Percentiles rank a stretch among this genome's conserved stretches.
These are phyloP conservation scores for Lumnitzera littorea DNA, from an alignment of 345 rosid species.

Conservation along the genomic window DNA sequence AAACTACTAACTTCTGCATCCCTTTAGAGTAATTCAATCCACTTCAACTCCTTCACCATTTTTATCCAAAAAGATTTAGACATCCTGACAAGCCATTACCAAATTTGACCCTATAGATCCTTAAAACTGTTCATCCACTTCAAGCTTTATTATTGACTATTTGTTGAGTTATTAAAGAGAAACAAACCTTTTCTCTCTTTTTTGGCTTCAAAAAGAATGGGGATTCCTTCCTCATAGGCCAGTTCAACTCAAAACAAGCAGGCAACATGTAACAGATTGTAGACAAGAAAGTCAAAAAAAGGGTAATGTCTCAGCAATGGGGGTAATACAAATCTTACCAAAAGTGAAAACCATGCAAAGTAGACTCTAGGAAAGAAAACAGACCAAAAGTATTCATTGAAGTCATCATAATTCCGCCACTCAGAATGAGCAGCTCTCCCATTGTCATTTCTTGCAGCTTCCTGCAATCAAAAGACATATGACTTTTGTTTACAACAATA, in stretches of 20 bases:
- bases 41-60: no score
- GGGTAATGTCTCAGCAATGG: background rate
- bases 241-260: constrained; percentile 77
- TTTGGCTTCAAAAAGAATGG: constrained; percentile 45
- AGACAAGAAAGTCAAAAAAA: constrained; percentile 9
- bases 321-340: background rate
- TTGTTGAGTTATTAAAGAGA: background rate
- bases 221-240: constrained; percentile 70
- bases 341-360: constrained; percentile 4
- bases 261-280: constrained; percentile 55
- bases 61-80: no score
- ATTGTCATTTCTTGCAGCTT: constrained; percentile 58
- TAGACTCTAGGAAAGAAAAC: constrained; percentile 16
- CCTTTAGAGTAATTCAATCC: no score
- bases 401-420: constrained; percentile 99
- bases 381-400: constrained; percentile 97
- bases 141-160: no score
- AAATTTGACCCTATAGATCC: background rate
- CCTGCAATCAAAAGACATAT: constrained; percentile 29
- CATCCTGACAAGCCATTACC: background rate
- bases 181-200: constrained; percentile 70
- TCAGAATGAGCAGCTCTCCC: constrained; percentile 97
- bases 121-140: background rate
- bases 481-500: no score
- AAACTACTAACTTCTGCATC: no score